phyloP scores from a whole-genome alignment of 345 rosid genomes.

The Reutealis trisperma region DNA sequence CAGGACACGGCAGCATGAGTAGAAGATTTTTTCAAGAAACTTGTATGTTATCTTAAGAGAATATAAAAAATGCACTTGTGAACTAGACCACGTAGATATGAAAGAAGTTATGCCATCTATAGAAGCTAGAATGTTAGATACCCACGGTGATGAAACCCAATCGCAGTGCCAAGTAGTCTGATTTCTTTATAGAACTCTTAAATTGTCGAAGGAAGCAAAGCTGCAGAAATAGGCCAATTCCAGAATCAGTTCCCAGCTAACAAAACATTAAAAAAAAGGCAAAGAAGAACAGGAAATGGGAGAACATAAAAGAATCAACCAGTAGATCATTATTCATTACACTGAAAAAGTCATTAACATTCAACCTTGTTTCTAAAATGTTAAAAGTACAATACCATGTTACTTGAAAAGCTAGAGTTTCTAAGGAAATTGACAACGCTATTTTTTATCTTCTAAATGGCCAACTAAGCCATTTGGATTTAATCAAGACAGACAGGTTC shows the following conservation, averaged over 20 bases:
- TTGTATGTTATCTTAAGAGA: not conserved
- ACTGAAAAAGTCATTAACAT: no score
- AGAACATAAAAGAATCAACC: not conserved
- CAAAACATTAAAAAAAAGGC: not conserved
- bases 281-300: no score
- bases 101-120: not conserved
- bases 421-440: no score
- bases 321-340: no score
- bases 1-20: not conserved
- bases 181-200: slow-evolving; percentile 67
- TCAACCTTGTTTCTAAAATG: no score
- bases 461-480: no score
- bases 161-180: slow-evolving; percentile 89
- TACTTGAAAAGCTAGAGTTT: no score
- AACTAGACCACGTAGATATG: not conserved
- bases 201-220: slow-evolving; percentile 90
- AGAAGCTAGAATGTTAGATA: slow-evolving; percentile 19
- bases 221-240: slow-evolving; percentile 39
- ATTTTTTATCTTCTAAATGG: no score
- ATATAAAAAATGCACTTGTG: not conserved
- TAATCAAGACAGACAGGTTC: no score
- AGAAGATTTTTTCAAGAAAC: not conserved
- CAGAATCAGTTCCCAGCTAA: not conserved
- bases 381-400: no score
- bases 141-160: slow-evolving; percentile 82